Percentiles rank a stretch among this genome's conserved stretches.
These are phyloP conservation scores for Pseudocercospora pini-densiflorae DNA, from an alignment of 2,329 filamentous ascomycete species.

Conservation along the genomic window DNA sequence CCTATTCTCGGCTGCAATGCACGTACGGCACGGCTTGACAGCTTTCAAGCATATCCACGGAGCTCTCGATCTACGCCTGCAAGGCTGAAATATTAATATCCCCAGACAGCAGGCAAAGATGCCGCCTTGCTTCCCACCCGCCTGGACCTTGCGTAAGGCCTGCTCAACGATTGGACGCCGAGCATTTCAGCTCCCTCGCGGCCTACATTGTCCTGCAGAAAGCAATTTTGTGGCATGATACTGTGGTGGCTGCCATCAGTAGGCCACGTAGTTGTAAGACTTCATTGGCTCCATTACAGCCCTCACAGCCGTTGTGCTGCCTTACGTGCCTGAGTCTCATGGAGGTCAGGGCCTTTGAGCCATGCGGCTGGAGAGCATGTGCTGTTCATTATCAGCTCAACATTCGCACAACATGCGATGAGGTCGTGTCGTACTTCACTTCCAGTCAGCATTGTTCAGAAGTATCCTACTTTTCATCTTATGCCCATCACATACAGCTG, in stretches of 20 bases:
- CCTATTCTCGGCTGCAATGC: background rate
- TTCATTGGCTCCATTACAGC: background rate
- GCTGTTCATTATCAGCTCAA: slow-evolving; percentile 5
- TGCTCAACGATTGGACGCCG: background rate
- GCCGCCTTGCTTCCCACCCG: slow-evolving; percentile 3
- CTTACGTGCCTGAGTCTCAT: slow-evolving; percentile 2
- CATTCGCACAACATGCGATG: background rate
- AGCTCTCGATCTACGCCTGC: background rate
- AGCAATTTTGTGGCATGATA: slow-evolving; percentile 1
- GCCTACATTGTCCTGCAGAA: background rate
- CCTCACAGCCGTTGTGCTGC: slow-evolving; percentile 3
- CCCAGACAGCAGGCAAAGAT: background rate
- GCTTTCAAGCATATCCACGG: background rate
- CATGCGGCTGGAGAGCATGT: slow-evolving; percentile 3
- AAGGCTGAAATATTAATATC: slow-evolving; percentile 6
- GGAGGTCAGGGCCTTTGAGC: background rate
- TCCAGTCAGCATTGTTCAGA: background rate
- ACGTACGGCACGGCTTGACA: background rate
- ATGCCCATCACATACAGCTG: background rate
- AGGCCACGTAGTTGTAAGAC: slow-evolving; percentile 4
- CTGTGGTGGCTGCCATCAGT: slow-evolving; percentile 1
- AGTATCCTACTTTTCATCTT: background rate
- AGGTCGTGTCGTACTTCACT: background rate
- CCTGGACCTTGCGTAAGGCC: slow-evolving; percentile 2
- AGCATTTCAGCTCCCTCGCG: background rate